phyloP scores from a whole-genome alignment of 1,284 basidiomycete species.

The Tilletia indica region DNA sequence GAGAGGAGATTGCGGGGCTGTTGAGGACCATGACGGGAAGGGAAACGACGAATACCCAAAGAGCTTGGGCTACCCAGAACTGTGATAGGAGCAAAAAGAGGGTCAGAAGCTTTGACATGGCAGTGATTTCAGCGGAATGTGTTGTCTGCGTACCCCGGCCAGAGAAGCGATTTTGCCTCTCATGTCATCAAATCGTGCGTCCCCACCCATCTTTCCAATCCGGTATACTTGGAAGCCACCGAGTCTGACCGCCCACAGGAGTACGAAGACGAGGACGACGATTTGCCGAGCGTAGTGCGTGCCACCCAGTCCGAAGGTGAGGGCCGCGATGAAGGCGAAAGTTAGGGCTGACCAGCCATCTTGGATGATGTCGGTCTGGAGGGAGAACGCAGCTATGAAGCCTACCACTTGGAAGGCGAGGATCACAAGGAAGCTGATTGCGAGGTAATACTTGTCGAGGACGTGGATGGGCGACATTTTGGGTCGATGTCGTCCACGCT shows the following conservation, averaged over 20 bases:
- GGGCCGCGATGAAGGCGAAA: conserved; percentile 52
- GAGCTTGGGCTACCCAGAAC: conserved; percentile 36
- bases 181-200: conserved; percentile 53
- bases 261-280: conserved; percentile 61
- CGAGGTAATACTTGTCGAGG: conserved; percentile 68
- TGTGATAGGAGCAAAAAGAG: neutral
- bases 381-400: conserved; percentile 62
- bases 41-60: conserved; percentile 47
- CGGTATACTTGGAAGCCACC: conserved; percentile 51
- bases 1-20: conserved; percentile 37
- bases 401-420: conserved; percentile 68
- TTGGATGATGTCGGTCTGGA: conserved; percentile 53
- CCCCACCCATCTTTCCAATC: conserved; percentile 51
- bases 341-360: conserved; percentile 48
- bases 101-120: no score
- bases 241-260: conserved; percentile 57
- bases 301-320: conserved; percentile 55
- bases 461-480: conserved; percentile 54
- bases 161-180: conserved; percentile 39
- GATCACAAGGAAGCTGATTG: conserved; percentile 69
- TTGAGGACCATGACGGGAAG: conserved; percentile 46
- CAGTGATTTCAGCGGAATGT: no score
- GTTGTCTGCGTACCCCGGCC: conserved; percentile 22
- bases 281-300: conserved; percentile 66
- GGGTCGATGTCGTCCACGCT: no score